phyloP scores from a whole-genome alignment of 495 filamentous ascomycete genomes.

The Hyaloscypha bicolor region DNA sequence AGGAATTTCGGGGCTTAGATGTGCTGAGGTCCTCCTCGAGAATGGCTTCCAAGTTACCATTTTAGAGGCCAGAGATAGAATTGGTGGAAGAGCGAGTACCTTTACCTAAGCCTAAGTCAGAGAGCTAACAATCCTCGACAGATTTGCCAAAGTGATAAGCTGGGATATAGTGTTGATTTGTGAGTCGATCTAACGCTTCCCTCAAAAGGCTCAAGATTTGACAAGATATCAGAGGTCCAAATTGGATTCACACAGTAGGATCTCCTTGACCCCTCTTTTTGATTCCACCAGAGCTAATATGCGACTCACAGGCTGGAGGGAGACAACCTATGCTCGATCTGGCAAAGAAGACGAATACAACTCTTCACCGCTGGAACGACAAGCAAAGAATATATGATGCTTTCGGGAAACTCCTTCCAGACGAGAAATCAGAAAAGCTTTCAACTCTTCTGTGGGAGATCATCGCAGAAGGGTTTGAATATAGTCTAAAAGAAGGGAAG shows the following conservation, averaged over 20 bases:
- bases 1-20: constrained; percentile 82
- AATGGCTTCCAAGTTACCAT: constrained; percentile 80
- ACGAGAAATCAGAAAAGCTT: constrained; percentile 52
- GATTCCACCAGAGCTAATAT: not conserved
- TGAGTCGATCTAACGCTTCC: not conserved
- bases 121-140: constrained; percentile 43
- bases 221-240: constrained; percentile 2
- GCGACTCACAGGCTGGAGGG: not conserved
- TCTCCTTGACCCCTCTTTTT: not conserved
- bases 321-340: constrained; percentile 51
- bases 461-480: constrained; percentile 73
- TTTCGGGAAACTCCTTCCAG: constrained; percentile 58
- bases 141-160: constrained; percentile 26
- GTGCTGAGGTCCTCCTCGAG: constrained; percentile 77
- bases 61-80: constrained; percentile 77
- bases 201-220: not conserved
- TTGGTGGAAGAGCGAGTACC: constrained; percentile 13
- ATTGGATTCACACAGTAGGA: constrained; percentile 19
- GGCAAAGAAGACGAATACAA: constrained; percentile 66
- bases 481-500: constrained; percentile 67
- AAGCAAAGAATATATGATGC: constrained; percentile 61
- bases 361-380: constrained; percentile 58
- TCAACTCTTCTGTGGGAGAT: constrained; percentile 70
- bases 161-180: constrained; percentile 20
- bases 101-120: not conserved